phyloP scores from a whole-genome alignment of 2,329 filamentous ascomycete genomes.

The Aspergillus novoparasiticus region DNA sequence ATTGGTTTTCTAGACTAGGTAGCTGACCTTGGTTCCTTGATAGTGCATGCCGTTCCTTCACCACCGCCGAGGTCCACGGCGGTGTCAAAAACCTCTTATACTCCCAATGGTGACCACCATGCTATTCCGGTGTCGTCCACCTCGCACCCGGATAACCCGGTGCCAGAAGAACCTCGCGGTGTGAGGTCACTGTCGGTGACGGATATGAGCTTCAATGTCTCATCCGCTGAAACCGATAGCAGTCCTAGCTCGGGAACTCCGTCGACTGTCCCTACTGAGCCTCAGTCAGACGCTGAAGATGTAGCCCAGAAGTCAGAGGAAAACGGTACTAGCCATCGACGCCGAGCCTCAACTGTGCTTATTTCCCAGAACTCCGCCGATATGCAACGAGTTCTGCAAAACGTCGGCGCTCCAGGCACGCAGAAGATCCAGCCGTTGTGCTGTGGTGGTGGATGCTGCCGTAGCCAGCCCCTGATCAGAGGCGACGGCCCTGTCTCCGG shows the following conservation, averaged over 20 bases:
- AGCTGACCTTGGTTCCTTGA: not conserved
- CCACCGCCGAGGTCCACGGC: constrained; percentile 29
- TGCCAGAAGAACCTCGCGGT: constrained; percentile 50
- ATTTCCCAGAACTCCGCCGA: constrained; percentile 63
- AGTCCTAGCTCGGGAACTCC: constrained; percentile 41
- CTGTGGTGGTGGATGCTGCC: constrained; percentile 67
- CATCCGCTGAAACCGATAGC: constrained; percentile 33
- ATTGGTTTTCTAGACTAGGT: not conserved
- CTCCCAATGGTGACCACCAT: constrained; percentile 29
- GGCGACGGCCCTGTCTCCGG: constrained; percentile 43
- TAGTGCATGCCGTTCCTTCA: constrained; percentile 36
- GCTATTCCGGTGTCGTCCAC: constrained; percentile 42
- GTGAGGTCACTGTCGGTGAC: constrained; percentile 41
- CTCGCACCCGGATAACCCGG: constrained; percentile 50
- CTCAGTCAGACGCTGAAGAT: constrained; percentile 38
- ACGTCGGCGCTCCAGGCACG: constrained; percentile 55
- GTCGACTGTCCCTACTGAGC: constrained; percentile 47
- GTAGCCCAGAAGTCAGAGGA: constrained; percentile 20
- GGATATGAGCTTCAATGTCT: constrained; percentile 33
- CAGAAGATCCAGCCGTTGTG: constrained; percentile 65
- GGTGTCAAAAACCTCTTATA: constrained; percentile 25
- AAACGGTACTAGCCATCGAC: constrained; percentile 30
- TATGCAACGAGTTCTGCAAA: constrained; percentile 60
- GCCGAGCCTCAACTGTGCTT: constrained; percentile 51
- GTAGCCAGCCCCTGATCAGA: constrained; percentile 57